Evolutionary conservation across 73 alveolate species (phyloP).

Genomic region (Blepharisma stoltei): DNA sequence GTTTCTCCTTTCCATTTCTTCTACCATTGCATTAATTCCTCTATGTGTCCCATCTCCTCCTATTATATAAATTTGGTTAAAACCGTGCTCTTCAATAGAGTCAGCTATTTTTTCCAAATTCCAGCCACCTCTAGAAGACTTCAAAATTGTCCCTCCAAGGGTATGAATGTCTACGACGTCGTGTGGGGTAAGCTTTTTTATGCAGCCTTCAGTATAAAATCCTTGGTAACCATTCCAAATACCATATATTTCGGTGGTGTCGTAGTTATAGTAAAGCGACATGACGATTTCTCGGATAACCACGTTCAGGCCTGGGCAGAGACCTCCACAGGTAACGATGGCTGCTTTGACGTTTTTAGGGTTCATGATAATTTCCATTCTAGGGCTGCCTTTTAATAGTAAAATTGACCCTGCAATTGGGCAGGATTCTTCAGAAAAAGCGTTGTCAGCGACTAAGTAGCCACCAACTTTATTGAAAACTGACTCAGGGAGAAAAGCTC

Average conservation of each 20-base stretch:
- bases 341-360: constrained; percentile 73
- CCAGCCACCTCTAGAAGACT: constrained; percentile 89
- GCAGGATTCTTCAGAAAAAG: constrained; percentile 14
- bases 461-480: constrained; percentile 16
- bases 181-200: constrained; percentile 63
- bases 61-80: constrained; percentile 81
- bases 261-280: constrained; percentile 75
- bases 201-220: constrained; percentile 38
- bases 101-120: constrained; percentile 75
- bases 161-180: constrained; percentile 72
- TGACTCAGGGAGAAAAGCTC: constrained; percentile 18
- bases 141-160: constrained; percentile 90
- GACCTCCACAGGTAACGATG: constrained; percentile 84
- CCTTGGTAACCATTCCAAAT: constrained; percentile 82
- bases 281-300: constrained; percentile 85
- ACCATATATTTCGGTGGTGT: constrained; percentile 85
- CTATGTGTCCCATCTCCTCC: constrained; percentile 99
- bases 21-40: constrained; percentile 67
- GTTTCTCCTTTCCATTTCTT: constrained; percentile 49
- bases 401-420: background rate
- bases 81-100: constrained; percentile 57
- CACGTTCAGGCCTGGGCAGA: constrained; percentile 90
- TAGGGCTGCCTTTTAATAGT: constrained; percentile 27
- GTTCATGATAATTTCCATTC: constrained; percentile 54
- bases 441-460: background rate